phyloP scores from a whole-genome alignment of 495 filamentous ascomycete species.

The Aspergillus conjunctus region DNA sequence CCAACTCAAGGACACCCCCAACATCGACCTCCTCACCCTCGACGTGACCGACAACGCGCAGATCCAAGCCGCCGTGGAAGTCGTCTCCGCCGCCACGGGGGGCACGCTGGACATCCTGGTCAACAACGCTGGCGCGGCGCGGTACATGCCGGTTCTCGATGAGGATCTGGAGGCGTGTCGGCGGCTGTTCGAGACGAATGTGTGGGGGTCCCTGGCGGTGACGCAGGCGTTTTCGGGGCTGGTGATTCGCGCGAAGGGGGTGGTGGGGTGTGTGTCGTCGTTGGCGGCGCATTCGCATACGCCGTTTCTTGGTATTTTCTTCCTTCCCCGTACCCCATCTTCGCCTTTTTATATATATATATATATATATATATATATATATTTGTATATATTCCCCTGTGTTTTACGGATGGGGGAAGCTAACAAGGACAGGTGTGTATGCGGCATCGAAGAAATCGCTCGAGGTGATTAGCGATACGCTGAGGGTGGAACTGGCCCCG shows the following conservation, averaged over 20 bases:
- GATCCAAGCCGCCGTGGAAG: slow-evolving; percentile 39
- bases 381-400: too few relatives aligned
- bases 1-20: slow-evolving; percentile 10
- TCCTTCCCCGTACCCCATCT: neutral
- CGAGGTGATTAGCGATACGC: slow-evolving; percentile 42
- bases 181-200: slow-evolving; percentile 55
- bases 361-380: too few relatives aligned
- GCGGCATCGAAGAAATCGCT: slow-evolving; percentile 58
- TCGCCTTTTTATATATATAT: too few relatives aligned
- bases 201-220: slow-evolving; percentile 53
- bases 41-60: slow-evolving; percentile 34
- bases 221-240: slow-evolving; percentile 58
- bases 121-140: slow-evolving; percentile 57
- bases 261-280: slow-evolving; percentile 52
- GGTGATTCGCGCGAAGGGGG: slow-evolving; percentile 48
- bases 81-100: slow-evolving; percentile 18
- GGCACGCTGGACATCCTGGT: slow-evolving; percentile 52
- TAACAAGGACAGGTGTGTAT: slow-evolving; percentile 34
- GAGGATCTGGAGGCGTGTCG: slow-evolving; percentile 43
- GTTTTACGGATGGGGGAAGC: neutral
- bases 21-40: slow-evolving; percentile 23
- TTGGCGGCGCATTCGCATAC: slow-evolving; percentile 49
- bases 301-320: slow-evolving; percentile 35
- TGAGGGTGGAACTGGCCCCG: slow-evolving; percentile 57
- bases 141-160: slow-evolving; percentile 50